Evolutionary conservation across 306 rosid species (phyloP), one percentile per base, ranked within the genome.

Genomic region (Cotoneaster glaucophyllus): DNA sequence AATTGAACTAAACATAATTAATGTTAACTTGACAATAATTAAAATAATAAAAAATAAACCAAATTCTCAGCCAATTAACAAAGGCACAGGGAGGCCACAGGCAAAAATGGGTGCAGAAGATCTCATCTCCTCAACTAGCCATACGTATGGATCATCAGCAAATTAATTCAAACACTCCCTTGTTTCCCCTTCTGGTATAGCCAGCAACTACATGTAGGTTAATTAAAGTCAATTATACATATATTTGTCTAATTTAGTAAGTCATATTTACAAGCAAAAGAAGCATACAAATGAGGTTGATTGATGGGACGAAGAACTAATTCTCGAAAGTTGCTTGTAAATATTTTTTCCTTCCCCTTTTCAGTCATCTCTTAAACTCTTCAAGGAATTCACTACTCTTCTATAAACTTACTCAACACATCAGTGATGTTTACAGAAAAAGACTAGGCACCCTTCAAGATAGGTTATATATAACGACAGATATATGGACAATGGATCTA

Each of bases 401-500:
- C 59, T 54, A 68, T 37, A 43, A 69, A 28, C 22, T 77, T 68
- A 58, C 58, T 69, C 58, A 59, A 31, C 62, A 73, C 61, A 73
- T 70, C 79, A 83, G 74, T 64, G 59, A 63, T 59, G 73, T 66
- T 57, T 41, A 26, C 44, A 80, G 91, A 86, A 87, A 89, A 87
- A 85, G 94, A 86, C 89, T 80, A 80, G 88, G 76, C 88, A 87
- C 87, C 88, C 89, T 83, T 77, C 76, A 79, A 81, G 84, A 77
- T 81, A 81, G 81, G 87, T 80, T 70, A 79, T 83, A 59, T 31
- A 1, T 29, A 6, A 6, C 11, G n/a, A 64, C 6, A 13, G 54
- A 41, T 64, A 24, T 3, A 19, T 32, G 41, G 41, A 37, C 7
- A 37, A 68, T 15, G 70, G 31, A 74, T 77, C 82, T 44, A 43